Evolutionary conservation across 176 grass and related monocot genomes (phyloP).

Genomic region (Alloteropsis semialata): DNA sequence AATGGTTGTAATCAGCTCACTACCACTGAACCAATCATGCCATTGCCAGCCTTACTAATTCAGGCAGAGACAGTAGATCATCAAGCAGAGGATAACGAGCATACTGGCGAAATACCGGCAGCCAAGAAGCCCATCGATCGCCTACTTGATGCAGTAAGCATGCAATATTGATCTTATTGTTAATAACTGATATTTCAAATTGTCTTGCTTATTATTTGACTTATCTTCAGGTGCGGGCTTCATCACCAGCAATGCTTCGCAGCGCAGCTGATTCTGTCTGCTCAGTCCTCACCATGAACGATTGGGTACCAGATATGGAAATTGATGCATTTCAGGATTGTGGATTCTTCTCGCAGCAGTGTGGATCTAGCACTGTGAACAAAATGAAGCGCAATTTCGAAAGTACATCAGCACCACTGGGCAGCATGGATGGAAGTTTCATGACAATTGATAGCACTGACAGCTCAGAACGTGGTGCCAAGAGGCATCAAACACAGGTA

Average conservation of each 20-base stretch:
- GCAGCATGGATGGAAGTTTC: neutral
- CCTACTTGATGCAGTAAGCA: constrained; percentile 25
- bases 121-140: constrained; percentile 7
- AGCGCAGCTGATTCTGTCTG: neutral
- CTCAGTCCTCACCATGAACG: neutral
- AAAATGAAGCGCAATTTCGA: constrained; percentile 14
- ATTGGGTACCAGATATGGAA: neutral
- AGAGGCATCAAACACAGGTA: constrained; percentile 14
- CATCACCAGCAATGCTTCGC: neutral
- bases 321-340: neutral
- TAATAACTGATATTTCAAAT: neutral
- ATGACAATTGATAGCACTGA: neutral
- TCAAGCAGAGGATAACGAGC: neutral
- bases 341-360: neutral
- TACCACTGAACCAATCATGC: neutral
- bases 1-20: neutral
- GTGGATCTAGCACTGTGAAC: neutral
- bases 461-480: neutral
- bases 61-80: neutral
- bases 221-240: constrained; percentile 34
- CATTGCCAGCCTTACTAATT: neutral
- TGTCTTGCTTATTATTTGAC: neutral
- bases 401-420: neutral
- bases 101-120: neutral
- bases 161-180: neutral